Evolutionary conservation across 2,329 filamentous ascomycete species (phyloP).

Genomic region (Exophiala bonariae): DNA sequence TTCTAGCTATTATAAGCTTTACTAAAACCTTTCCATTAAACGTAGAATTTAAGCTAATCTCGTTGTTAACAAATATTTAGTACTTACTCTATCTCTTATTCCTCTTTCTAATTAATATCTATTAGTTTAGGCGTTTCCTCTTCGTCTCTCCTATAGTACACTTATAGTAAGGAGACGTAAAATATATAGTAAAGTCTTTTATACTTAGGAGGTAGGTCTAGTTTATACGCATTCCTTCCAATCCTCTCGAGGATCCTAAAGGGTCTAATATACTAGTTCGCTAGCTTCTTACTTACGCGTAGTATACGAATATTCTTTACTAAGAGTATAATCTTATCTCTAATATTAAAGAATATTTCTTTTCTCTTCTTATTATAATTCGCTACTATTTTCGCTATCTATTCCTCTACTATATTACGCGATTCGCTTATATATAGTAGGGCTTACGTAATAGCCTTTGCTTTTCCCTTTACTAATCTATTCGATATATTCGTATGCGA

Average conservation of each 20-base stretch:
- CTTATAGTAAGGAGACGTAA: background rate
- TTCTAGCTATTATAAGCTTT: background rate
- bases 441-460: background rate
- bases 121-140: background rate
- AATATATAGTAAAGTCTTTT: background rate
- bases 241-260: background rate
- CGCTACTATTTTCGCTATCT: too few species aligned
- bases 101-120: background rate
- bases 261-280: background rate
- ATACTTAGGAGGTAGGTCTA: background rate
- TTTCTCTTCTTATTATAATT: slow-evolving; percentile 1
- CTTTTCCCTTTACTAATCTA: background rate
- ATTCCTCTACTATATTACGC: too few species aligned
- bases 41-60: background rate
- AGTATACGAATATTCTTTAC: background rate
- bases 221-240: background rate
- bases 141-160: background rate
- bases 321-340: background rate
- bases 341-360: background rate
- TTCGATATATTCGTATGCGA: background rate
- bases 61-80: background rate
- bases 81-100: background rate
- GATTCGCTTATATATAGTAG: too few species aligned
- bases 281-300: background rate
- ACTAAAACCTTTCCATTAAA: background rate